Percentiles rank a stretch among this genome's conserved stretches.
Conservation (phyloP, 1,284 basidiomycete species). For the Fomes fomentarius region DNA sequence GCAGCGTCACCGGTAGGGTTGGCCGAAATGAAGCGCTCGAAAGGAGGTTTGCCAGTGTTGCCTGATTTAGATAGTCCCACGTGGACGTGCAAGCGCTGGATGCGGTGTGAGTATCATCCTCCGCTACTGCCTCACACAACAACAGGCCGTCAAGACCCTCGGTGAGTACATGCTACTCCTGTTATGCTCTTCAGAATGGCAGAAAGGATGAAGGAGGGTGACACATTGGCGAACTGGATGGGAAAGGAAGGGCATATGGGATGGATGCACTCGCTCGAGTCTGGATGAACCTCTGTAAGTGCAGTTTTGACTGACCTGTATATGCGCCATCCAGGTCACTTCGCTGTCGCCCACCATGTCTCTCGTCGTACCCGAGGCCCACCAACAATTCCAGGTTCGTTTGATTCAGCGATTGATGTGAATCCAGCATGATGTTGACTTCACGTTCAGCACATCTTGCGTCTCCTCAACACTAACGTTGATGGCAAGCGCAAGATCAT, state of each 20-base stretch:
- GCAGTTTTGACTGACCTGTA: conserved; percentile 16
- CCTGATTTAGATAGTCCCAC: too few species aligned
- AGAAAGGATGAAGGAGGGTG: not conserved
- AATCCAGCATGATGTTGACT: not conserved
- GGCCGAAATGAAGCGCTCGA: too few species aligned
- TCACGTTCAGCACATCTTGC: conserved; percentile 82
- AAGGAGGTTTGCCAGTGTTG: too few species aligned
- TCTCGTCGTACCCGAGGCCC: conserved; percentile 90
- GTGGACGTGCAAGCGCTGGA: conserved; percentile 6
- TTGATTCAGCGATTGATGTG: not conserved
- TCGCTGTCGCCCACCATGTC: conserved; percentile 63
- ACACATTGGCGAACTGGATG: not conserved
- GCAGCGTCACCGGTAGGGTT: too few species aligned
- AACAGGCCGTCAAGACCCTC: conserved; percentile 26
- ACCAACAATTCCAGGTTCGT: conserved; percentile 89
- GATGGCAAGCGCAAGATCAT: conserved; percentile 99
- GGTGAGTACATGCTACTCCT: conserved; percentile 21
- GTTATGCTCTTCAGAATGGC: not conserved
- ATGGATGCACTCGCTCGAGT: conserved; percentile 15
- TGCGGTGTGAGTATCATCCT: conserved; percentile 11
- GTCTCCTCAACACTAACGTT: conserved; percentile 99
- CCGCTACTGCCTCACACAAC: conserved; percentile 15
- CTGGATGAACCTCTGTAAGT: conserved; percentile 25
- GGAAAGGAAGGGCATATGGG: conserved; percentile 3
- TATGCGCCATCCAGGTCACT: conserved; percentile 12